phyloP scores from a whole-genome alignment of 495 filamentous ascomycete genomes.

The Hypoxylon cercidicola region DNA sequence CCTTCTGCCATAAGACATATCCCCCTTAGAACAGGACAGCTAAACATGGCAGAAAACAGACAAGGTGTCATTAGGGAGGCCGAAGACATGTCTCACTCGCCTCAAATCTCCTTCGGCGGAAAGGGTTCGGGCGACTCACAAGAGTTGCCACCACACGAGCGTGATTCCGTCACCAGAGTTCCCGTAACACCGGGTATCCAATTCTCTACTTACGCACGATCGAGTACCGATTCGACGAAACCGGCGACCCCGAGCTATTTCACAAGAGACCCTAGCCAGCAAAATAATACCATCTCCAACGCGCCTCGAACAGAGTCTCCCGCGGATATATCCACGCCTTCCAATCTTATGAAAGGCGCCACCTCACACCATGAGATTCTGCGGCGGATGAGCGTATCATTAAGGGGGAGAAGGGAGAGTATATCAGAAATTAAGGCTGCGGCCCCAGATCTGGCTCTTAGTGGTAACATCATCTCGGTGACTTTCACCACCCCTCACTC shows the following conservation, averaged over 20 bases:
- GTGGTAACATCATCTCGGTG: slow-evolving; percentile 85
- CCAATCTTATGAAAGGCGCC: slow-evolving; percentile 61
- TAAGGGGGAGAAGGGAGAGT: slow-evolving; percentile 56
- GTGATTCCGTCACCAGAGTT: slow-evolving; percentile 46
- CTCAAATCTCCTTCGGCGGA: slow-evolving; percentile 26
- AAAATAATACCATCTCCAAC: slow-evolving; percentile 39
- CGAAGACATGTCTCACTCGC: slow-evolving; percentile 45
- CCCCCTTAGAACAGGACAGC: background rate
- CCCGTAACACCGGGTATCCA: slow-evolving; percentile 64
- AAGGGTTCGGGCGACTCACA: slow-evolving; percentile 36
- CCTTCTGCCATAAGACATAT: background rate
- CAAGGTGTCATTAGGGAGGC: slow-evolving; percentile 44
- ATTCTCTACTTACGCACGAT: slow-evolving; percentile 48
- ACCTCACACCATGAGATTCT: slow-evolving; percentile 69
- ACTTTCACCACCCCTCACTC: slow-evolving; percentile 87
- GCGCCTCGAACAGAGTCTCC: slow-evolving; percentile 9
- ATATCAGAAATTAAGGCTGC: slow-evolving; percentile 66
- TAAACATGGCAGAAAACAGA: slow-evolving; percentile 51
- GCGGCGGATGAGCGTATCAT: slow-evolving; percentile 68
- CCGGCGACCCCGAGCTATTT: slow-evolving; percentile 54
- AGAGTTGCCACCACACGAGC: slow-evolving; percentile 51
- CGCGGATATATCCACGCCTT: slow-evolving; percentile 48
- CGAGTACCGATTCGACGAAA: slow-evolving; percentile 30
- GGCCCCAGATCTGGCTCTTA: slow-evolving; percentile 75
- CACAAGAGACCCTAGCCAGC: slow-evolving; percentile 43